Base-by-base conservation (phyloP, 352 stramenopile species). In the Elongisporangium undulatum region DNA sequence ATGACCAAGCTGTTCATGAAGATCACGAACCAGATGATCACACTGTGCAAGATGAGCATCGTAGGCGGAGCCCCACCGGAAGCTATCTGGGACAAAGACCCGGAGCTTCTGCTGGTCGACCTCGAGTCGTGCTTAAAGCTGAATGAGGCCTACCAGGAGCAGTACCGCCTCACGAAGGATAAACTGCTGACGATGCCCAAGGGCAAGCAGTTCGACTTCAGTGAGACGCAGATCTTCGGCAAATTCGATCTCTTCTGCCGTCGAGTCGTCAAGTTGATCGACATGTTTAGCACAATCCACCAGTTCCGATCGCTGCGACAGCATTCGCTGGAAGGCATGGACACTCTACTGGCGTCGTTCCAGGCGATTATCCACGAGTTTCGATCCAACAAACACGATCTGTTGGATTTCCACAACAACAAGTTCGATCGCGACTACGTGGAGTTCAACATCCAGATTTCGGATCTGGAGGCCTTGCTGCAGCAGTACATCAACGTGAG, bases 391-490 rank as follows among this genome's bases (percentile, higher is more conserved):
- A 88, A 90, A 56, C 86, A 96, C 63, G 87, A 96, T 55, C 56
- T 97, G 26, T 71, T 97, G 1, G 87, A 95, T 60, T 96, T 85
- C 65, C 74, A 93, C 69, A 90, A 90, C 68, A 94, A 94, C 64
- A 93, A 94, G 58, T 98, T 97, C 58, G 92, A 98, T 52, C 74
- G 92, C 15, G 93, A 97, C 64, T 98, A 97, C 60, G 86, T 98
- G 9, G 89, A 97, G 56, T 98, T 98, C 69, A 98, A 97, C 59
- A 95, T 97, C 52, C 82, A 91, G 59, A 94, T 97, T 49, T 83
- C 85, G 0, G 89, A 96, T 55, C 75, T 97, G 9, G 89, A 97
- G 69, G 76, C 81, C 0, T 87, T 73, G 6, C 71, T 97, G 20
- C 88, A 96, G 72, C 84, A 96, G 41, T 97, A 96, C 56, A 96